Percentiles rank a stretch among this genome's conserved stretches.
These are phyloP conservation scores for Colletotrichum cordylinicola DNA, from an alignment of 2,329 filamentous ascomycete genomes.

Conservation along the genomic window DNA sequence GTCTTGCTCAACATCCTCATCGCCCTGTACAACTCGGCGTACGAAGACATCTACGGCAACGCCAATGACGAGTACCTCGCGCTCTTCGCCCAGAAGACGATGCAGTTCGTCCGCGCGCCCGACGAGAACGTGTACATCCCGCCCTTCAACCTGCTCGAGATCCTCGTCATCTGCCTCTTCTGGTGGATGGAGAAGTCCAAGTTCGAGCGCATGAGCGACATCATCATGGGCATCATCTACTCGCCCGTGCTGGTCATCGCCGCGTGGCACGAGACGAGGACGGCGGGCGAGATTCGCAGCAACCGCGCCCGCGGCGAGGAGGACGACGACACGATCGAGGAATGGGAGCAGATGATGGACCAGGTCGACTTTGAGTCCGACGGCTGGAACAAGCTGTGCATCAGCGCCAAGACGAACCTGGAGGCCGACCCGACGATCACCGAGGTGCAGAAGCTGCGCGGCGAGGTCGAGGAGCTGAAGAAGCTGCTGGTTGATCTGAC, in stretches of 20 bases:
- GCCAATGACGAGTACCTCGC: conserved; percentile 96
- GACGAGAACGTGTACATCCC: conserved; percentile 99
- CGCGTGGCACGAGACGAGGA: conserved; percentile 72
- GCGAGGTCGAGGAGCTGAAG: conserved; percentile 65
- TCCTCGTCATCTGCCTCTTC: conserved; percentile 78
- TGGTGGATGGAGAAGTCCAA: conserved; percentile 85
- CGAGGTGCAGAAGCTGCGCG: conserved; percentile 66
- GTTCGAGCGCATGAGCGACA: conserved; percentile 87
- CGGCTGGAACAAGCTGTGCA: conserved; percentile 84
- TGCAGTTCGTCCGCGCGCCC: conserved; percentile 94
- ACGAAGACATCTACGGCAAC: conserved; percentile 92
- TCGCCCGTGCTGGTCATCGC: conserved; percentile 82
- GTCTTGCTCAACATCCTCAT: conserved; percentile 95
- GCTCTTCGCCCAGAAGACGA: conserved; percentile 90
- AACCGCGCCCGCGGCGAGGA: conserved; percentile 84
- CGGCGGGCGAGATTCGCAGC: conserved; percentile 68
- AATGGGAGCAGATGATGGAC: conserved; percentile 85
- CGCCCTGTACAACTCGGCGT: conserved; percentile 94
- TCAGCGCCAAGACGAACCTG: conserved; percentile 79
- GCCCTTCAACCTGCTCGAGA: conserved; percentile 92
- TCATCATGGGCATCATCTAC: conserved; percentile 87
- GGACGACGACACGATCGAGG: conserved; percentile 87
- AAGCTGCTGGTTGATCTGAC: conserved; percentile 42
- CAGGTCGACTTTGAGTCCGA: conserved; percentile 82
- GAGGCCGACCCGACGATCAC: conserved; percentile 78